Percentiles rank a stretch among this genome's conserved stretches.
These are phyloP conservation scores for Neoascochyta sp. DNA, from an alignment of 2,329 filamentous ascomycete genomes.

Conservation along the genomic window DNA sequence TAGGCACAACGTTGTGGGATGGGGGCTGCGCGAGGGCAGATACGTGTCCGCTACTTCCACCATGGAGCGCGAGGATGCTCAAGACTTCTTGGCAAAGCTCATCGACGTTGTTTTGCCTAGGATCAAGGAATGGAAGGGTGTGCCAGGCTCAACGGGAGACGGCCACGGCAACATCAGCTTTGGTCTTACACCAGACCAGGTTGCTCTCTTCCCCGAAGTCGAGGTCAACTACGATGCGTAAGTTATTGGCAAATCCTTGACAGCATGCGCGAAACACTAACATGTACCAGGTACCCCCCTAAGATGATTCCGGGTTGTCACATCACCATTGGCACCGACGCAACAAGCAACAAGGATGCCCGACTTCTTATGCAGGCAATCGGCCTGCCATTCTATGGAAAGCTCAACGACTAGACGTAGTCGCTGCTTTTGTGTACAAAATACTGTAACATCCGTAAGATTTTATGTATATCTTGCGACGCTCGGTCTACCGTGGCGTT, in stretches of 20 bases:
- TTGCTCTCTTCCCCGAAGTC: slow-evolving; percentile 86
- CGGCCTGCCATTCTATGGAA: slow-evolving; percentile 79
- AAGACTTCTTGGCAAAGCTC: slow-evolving; percentile 86
- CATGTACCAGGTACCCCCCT: slow-evolving; percentile 52
- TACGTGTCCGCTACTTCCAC: slow-evolving; percentile 73
- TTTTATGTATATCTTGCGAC: slow-evolving; percentile 1
- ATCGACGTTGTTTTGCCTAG: slow-evolving; percentile 86
- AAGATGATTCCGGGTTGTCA: slow-evolving; percentile 83
- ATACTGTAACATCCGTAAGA: slow-evolving; percentile 18
- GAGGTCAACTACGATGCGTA: slow-evolving; percentile 90
- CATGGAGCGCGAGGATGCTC: slow-evolving; percentile 74
- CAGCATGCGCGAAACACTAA: slow-evolving; percentile 5
- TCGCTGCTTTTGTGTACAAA: slow-evolving; percentile 14
- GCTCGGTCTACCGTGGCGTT: too few species aligned
- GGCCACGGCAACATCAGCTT: slow-evolving; percentile 82
- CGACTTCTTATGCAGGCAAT: slow-evolving; percentile 68
- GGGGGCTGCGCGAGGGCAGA: slow-evolving; percentile 68
- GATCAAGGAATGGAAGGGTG: slow-evolving; percentile 92
- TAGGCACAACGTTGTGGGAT: slow-evolving; percentile 68
- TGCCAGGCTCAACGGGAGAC: slow-evolving; percentile 75
- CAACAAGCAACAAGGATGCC: slow-evolving; percentile 79
- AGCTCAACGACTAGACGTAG: slow-evolving; percentile 46
- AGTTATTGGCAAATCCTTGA: slow-evolving; percentile 40
- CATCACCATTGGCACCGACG: slow-evolving; percentile 78
- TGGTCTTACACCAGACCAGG: slow-evolving; percentile 70